These are phyloP conservation scores for Tympanopsis confertula DNA, from an alignment of 2,329 filamentous ascomycete species.

Conservation along the genomic window DNA sequence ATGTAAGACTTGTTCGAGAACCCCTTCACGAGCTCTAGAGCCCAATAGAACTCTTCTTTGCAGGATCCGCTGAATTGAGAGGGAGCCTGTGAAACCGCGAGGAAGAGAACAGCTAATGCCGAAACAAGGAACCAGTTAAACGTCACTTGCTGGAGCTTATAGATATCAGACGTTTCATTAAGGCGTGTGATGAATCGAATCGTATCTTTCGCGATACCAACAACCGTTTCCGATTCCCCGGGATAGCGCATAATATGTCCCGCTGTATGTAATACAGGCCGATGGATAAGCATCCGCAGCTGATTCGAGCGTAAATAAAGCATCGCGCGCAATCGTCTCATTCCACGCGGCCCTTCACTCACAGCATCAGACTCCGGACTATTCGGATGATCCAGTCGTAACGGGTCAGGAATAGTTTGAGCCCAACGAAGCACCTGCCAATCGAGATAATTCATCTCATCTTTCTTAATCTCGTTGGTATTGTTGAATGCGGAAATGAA, in stretches of 20 bases:
- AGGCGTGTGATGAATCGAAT: constrained; percentile 23
- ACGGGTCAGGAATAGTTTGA: constrained; percentile 26
- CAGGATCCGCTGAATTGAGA: constrained; percentile 23
- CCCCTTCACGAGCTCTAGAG: constrained; percentile 15
- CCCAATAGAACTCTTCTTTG: constrained; percentile 13
- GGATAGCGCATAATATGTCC: constrained; percentile 21
- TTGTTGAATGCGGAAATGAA: constrained; percentile 23
- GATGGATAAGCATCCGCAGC: constrained; percentile 28
- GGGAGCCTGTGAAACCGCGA: constrained; percentile 31
- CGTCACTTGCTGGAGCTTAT: constrained; percentile 22
- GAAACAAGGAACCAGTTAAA: constrained; percentile 29
- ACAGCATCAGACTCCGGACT: constrained; percentile 19
- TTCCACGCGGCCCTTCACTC: constrained; percentile 17
- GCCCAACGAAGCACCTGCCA: constrained; percentile 30
- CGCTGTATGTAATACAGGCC: constrained; percentile 25
- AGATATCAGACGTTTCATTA: constrained; percentile 20
- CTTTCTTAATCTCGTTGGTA: constrained; percentile 18
- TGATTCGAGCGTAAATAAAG: constrained; percentile 32
- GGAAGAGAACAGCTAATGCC: constrained; percentile 23
- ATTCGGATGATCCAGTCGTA: constrained; percentile 23
- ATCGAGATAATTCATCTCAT: constrained; percentile 26
- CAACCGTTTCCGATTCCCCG: constrained; percentile 22
- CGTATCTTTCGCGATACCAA: constrained; percentile 23
- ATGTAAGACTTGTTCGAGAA: constrained; percentile 18
- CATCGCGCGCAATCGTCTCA: constrained; percentile 27